Base-by-base conservation (phyloP, 179 eudicot species). In the Patellifolia procumbens region DNA sequence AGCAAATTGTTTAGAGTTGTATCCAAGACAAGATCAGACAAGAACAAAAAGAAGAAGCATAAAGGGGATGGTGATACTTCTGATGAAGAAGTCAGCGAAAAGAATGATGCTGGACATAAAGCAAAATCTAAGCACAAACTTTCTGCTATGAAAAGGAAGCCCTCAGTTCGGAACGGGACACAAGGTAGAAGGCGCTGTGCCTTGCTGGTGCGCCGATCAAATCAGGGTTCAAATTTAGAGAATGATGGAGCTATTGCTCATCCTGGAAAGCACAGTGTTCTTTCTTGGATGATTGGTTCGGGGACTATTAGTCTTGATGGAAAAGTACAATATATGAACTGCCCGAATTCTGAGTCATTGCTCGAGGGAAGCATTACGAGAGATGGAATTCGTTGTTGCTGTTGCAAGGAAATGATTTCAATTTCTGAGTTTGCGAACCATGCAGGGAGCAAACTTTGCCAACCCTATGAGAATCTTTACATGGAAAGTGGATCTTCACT, bases 271-370 rank as follows among this genome's bases (percentile, higher is more conserved):
- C 89, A 87, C 68, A 89, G 82, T 82, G 75, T 93, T 78, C 88
- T 93, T 60, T 79, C 99, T 4, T 93, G 99, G 99, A 88, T 95
- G 97, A 90, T 95, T 84, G 92, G 90, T 74, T 84, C 83, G 70
- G 91, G 92, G 64, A 82, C 83, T 46, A 72, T 91, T 48, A 80
- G 81, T 29, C 81, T 77, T 67, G 87, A 82, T 76, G 88, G 73
- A 66, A 88, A 88, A 88, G 92, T 95, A 53, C 83, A 76, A 48
- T 91, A 83, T 73, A 84, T 76, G 87, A 82, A 83, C 77, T 68
- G 81, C 68, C 68, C 81, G 58, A 84, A 78, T 69, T 79, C 81
- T 65, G 81, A 24, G 68, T 69, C 60, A 63, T 46, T 81, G 80
- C 83, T 70, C 55, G 90, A 88, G 82, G 99, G 99, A 48, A 89